Base-by-base conservation (phyloP, 1,139 yeast species). In the Yamadazyma aaseri region DNA sequence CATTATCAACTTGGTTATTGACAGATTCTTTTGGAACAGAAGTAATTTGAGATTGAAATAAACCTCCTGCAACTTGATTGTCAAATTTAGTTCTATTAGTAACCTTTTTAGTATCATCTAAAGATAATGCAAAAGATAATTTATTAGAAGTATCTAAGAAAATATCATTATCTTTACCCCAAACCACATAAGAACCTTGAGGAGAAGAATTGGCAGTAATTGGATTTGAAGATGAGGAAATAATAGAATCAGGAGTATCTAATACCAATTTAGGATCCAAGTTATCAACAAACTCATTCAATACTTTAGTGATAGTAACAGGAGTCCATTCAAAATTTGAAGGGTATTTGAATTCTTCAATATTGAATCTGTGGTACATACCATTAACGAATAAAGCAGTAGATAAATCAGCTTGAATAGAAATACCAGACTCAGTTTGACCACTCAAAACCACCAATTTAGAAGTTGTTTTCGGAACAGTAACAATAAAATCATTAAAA, bases 1-100 rank as follows among this genome's bases (percentile, higher is more conserved):
- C 82, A 26, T 72, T 59, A 40, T 80, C 83, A 34, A 76, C 63
- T n/a, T 63, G 46, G 18, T 65, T 55, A 14, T 66, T 52, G 22
- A 58, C 47, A 20, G 56, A 38, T 5, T 56, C 47, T 10, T 46
- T 44, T 21, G 51, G 44, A 11, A 69, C 57, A 9, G 80, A 67
- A 14, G 72, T 65, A 38, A 89, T 59, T 54, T 85, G 90, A n/a
- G 90, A 73, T 57, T 84, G 87, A 57, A 82, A 79, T n/a, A 78
- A 57, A 43, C 96, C 96, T 25, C 92, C 94, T 29, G 73, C 73
- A 16, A 76, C 63, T 17, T 72, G 60, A 54, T 86, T 87, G 56
- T 90, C 96, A 50, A 67, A 87, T 49, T 75, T 76, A 35, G 81
- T 74, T 56, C 85, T 71, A 54, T 76, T 72, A 39, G 72, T 63